phyloP scores from a whole-genome alignment of 1,284 basidiomycete genomes.

The Apiotrichum porosum region DNA sequence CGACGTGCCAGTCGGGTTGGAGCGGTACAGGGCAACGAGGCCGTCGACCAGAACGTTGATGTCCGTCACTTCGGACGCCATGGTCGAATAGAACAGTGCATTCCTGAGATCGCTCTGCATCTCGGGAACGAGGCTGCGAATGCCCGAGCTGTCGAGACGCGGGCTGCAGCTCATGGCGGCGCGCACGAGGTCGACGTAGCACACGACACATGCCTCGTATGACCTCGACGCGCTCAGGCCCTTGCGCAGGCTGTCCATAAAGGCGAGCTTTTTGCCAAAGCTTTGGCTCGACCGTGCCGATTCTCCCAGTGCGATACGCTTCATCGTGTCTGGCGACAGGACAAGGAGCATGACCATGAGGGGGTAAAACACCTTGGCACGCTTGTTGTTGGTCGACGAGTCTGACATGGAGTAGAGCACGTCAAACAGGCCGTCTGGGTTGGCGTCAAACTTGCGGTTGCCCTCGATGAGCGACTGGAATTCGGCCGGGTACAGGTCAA shows the following conservation, averaged over 20 bases:
- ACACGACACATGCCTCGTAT: slow-evolving; percentile 52
- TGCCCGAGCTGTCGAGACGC: slow-evolving; percentile 55
- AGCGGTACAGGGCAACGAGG: slow-evolving; percentile 66
- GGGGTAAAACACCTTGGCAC: slow-evolving; percentile 65
- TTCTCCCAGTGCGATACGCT: slow-evolving; percentile 48
- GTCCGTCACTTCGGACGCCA: slow-evolving; percentile 58
- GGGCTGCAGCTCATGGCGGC: slow-evolving; percentile 67
- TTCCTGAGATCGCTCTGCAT: slow-evolving; percentile 69
- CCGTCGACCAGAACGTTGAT: slow-evolving; percentile 72
- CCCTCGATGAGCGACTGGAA: slow-evolving; percentile 66
- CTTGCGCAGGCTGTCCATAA: slow-evolving; percentile 49
- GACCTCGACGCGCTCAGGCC: slow-evolving; percentile 32
- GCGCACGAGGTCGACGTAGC: slow-evolving; percentile 74
- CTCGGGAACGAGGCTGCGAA: slow-evolving; percentile 64
- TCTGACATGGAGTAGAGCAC: slow-evolving; percentile 61
- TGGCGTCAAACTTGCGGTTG: slow-evolving; percentile 66
- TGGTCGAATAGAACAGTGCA: slow-evolving; percentile 35
- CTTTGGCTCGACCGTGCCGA: slow-evolving; percentile 28
- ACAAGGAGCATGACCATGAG: slow-evolving; percentile 71
- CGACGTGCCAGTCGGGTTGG: slow-evolving; percentile 60
- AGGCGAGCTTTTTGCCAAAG: slow-evolving; percentile 48
- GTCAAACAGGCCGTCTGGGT: slow-evolving; percentile 78
- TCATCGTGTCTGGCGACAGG: slow-evolving; percentile 70
- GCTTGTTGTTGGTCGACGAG: slow-evolving; percentile 36
- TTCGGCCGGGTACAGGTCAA: slow-evolving; percentile 73